Base-by-base conservation (phyloP, 257 asterid species). In the Asclepias syriaca region DNA sequence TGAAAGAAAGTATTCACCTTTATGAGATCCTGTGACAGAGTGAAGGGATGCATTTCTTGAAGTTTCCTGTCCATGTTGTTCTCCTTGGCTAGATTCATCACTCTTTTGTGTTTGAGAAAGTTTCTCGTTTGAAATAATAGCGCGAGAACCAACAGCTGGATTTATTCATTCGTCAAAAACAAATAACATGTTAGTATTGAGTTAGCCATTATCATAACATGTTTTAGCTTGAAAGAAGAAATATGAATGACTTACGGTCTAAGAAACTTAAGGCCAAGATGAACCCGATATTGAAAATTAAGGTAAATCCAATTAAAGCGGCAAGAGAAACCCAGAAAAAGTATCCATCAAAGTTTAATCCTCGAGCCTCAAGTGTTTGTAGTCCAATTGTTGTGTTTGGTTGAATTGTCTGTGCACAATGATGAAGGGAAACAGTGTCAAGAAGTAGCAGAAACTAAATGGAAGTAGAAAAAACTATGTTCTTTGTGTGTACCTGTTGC, bases 251-350 rank as follows among this genome's bases (percentile, higher is more conserved):
- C 97, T 84, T 84, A 89, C 96, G 86, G 72, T 79, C 86, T 24
- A 77, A 39, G 58, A 58, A 77, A 72, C 45, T 67, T 56, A 89
- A 77, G 45, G 96, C 90, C 79, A 87, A 65, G 54, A 73, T 66
- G 74, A 76, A 86, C 18, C 96, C 92, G 40, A 87, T 49, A 78
- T 87, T 86, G 79, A 87, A 84, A 70, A 84, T 65, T 56, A 87
- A 45, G 49, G 90, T 57, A 39, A 87, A 58, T 11, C 96, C 92
- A 24, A 89, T 65, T 34, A 89, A 68, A 48, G 87, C 92, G 49
- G 83, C 81, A 53, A 87, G 77, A 34, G 88, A 86, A 65, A 88
- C 75, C 96, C 96, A 89, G 67, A 81, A 82, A 19, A 77, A 45
- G 69, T 81, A 40, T 57, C 78, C 84, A 49, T 79, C 80, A 72